A percentile compares a stretch with the other conserved stretches of the same genome.
phyloP scores from a whole-genome alignment of 2,329 filamentous ascomycete species.

The Talaromyces sp. region DNA sequence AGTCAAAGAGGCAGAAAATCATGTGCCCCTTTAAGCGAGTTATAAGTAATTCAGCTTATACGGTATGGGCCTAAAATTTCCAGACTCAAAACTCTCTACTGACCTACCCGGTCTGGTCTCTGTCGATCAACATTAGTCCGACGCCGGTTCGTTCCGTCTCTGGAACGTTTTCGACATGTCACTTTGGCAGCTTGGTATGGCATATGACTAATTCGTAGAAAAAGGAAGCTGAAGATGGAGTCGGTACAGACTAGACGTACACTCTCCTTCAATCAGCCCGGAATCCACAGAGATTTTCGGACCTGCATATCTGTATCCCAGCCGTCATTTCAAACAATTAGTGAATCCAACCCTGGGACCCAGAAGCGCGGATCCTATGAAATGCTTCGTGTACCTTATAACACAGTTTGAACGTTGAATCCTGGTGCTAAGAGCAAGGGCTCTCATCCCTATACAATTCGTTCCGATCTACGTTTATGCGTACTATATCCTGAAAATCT shows the following conservation, averaged over 20 bases:
- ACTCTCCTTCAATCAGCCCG: background rate
- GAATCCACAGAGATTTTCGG: background rate
- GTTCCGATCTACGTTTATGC: background rate
- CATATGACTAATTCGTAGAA: background rate
- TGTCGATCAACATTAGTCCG: slow-evolving; percentile 5
- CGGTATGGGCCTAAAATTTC: background rate
- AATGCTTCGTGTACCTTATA: background rate
- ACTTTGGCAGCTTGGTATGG: background rate
- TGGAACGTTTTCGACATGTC: background rate
- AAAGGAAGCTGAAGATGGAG: background rate
- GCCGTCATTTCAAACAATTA: background rate
- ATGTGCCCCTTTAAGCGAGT: background rate
- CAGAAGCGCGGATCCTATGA: background rate
- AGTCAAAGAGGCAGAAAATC: background rate
- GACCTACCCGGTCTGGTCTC: slow-evolving; percentile 7
- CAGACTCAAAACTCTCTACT: background rate
- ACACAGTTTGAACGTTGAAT: slow-evolving; percentile 1
- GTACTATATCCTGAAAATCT: too few species aligned
- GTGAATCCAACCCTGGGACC: background rate
- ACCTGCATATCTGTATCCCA: background rate
- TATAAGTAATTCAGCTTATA: background rate
- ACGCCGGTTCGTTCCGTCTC: background rate
- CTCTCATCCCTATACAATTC: background rate
- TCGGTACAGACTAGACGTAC: background rate
- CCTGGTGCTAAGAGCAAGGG: background rate